phyloP scores from a whole-genome alignment of 2,329 filamentous ascomycete genomes.

The Ascochyta clinopodiicola region DNA sequence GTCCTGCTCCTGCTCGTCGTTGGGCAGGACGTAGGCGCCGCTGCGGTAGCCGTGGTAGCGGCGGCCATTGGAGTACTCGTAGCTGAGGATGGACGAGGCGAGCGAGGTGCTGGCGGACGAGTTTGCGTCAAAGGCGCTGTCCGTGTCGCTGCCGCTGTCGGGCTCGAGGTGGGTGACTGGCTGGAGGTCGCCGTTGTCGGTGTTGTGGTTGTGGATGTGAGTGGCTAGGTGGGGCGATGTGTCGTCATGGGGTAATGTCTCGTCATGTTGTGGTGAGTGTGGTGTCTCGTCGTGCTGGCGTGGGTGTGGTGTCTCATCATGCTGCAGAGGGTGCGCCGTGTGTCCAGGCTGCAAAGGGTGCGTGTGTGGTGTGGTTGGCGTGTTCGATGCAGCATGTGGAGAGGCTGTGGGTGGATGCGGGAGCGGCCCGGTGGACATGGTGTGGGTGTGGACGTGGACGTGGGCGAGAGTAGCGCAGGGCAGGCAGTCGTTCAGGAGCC shows the following conservation, averaged over 20 bases:
- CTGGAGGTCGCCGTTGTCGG: constrained; percentile 25
- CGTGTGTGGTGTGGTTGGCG: too few relatives aligned
- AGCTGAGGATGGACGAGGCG: constrained; percentile 46
- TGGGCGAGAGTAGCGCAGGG: too few relatives aligned
- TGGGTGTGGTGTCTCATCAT: not conserved
- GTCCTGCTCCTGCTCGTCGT: constrained; percentile 50
- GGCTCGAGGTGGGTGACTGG: constrained; percentile 39
- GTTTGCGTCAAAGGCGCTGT: constrained; percentile 40
- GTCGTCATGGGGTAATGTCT: not conserved
- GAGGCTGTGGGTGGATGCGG: not conserved
- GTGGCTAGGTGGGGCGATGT: not conserved
- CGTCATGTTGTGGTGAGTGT: not conserved
- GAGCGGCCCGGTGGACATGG: constrained; percentile 16
- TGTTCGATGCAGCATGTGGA: too few relatives aligned
- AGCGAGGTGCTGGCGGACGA: constrained; percentile 43
- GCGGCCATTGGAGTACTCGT: constrained; percentile 48
- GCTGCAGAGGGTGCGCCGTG: too few relatives aligned
- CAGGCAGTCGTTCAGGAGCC: too few relatives aligned
- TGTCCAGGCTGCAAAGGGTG: too few relatives aligned
- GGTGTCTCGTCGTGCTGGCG: not conserved
- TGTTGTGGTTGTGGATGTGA: not conserved
- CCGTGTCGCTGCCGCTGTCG: constrained; percentile 35
- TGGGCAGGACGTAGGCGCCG: constrained; percentile 46
- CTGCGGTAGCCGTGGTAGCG: constrained; percentile 48
- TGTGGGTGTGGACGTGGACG: too few relatives aligned